Percentiles rank a stretch among this genome's conserved stretches.
Evolutionary conservation across 2,329 filamentous ascomycete species (phyloP).

Genomic region (Phyllachora maydis): DNA sequence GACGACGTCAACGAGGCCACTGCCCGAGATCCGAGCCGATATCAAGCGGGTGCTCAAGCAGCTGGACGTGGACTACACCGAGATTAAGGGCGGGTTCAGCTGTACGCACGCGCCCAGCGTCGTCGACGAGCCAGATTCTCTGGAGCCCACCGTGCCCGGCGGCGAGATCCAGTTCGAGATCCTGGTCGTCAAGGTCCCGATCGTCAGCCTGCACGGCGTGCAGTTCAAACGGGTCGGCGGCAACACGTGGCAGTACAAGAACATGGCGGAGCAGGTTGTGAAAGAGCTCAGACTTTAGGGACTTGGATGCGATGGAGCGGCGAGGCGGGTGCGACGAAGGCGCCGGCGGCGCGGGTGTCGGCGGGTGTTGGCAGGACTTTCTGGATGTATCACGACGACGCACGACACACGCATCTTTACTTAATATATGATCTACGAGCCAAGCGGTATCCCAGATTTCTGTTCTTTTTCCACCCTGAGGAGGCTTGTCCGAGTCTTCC

Average conservation of each 20-base stretch:
- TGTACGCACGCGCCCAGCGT: constrained; percentile 83
- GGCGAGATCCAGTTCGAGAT: constrained; percentile 95
- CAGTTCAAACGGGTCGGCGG: constrained; percentile 95
- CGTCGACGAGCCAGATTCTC: constrained; percentile 36
- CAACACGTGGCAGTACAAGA: constrained; percentile 97
- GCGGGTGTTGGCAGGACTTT: too few species aligned
- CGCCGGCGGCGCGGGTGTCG: too few species aligned
- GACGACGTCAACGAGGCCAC: constrained; percentile 82
- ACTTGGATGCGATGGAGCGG: too few species aligned
- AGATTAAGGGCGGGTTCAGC: constrained; percentile 85
- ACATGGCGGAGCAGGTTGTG: constrained; percentile 91
- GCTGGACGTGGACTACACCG: constrained; percentile 73
- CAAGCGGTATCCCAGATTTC: too few species aligned
- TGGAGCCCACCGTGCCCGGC: too few species aligned
- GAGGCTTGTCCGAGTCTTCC: too few species aligned
- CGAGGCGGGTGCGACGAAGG: too few species aligned
- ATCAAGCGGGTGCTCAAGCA: constrained; percentile 78
- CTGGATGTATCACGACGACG: too few species aligned
- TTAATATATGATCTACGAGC: too few species aligned
- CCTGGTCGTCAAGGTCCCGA: constrained; percentile 88
- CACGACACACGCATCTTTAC: too few species aligned
- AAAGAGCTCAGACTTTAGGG: constrained; percentile 67
- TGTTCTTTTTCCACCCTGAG: too few species aligned
- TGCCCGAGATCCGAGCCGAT: constrained; percentile 68
- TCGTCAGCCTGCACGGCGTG: constrained; percentile 82